Percentiles rank a stretch among this genome's conserved stretches.
Conservation (phyloP, 768 basidiomycete species). For the Russula vinacea region DNA sequence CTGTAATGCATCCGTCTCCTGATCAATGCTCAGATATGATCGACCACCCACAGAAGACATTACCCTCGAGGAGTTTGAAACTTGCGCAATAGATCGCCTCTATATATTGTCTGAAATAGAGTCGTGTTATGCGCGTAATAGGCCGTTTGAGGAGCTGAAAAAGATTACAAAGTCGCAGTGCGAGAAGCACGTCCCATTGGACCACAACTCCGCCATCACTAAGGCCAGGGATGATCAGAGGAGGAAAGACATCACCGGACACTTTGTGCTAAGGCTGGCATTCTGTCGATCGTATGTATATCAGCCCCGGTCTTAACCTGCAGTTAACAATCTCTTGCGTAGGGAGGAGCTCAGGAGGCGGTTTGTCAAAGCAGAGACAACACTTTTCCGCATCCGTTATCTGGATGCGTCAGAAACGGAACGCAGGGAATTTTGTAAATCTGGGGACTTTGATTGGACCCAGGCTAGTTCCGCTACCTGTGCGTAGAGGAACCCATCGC, state of each 20-base stretch:
- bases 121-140: conserved; percentile 79
- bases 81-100: conserved; percentile 81
- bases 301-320: neutral
- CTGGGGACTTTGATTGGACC: conserved; percentile 63
- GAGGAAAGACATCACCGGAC: conserved; percentile 81
- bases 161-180: conserved; percentile 59
- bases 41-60: conserved; percentile 81
- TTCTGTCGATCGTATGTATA: conserved; percentile 93
- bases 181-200: conserved; percentile 73
- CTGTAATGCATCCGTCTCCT: neutral
- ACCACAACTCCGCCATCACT: conserved; percentile 49
- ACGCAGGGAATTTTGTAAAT: conserved; percentile 59
- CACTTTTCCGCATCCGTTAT: conserved; percentile 79
- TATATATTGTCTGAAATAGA: conserved; percentile 89
- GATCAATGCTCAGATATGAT: conserved; percentile 62
- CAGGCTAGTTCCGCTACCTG: conserved; percentile 42
- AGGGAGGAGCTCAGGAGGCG: conserved; percentile 88
- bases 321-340: conserved; percentile 4
- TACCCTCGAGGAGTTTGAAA: conserved; percentile 94
- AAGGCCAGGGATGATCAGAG: conserved; percentile 60
- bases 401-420: conserved; percentile 60
- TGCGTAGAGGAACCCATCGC: conserved; percentile 4
- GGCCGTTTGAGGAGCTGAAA: conserved; percentile 75
- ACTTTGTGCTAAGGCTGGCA: conserved; percentile 90
- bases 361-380: conserved; percentile 86